Evolutionary conservation across 2,329 filamentous ascomycete genomes (phyloP).

Genomic region (Cordyceps fumosorosea): DNA sequence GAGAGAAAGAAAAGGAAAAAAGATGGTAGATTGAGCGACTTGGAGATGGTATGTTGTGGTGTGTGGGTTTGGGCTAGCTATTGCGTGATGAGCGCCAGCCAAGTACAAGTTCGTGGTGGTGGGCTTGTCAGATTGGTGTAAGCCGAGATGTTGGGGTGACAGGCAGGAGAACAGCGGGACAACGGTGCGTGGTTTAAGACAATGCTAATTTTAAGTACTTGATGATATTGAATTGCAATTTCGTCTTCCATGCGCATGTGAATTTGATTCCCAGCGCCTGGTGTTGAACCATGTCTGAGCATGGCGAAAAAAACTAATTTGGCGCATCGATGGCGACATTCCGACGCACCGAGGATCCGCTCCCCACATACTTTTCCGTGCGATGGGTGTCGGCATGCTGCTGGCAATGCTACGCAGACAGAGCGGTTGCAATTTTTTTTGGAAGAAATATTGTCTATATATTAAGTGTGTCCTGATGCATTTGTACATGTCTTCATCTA

Average conservation of each 20-base stretch:
- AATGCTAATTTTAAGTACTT: not conserved
- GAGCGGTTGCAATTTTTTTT: not conserved
- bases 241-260: not conserved
- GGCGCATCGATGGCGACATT: constrained; percentile 20
- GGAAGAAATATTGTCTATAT: not conserved
- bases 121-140: constrained; percentile 7
- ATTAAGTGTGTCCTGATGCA: not conserved
- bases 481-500: not conserved
- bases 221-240: not conserved
- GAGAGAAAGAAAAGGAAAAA: not conserved
- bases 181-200: not conserved
- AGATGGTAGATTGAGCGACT: not conserved
- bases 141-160: not conserved
- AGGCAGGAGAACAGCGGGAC: too few relatives aligned
- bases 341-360: constrained; percentile 11
- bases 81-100: constrained; percentile 8
- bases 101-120: not conserved
- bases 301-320: constrained; percentile 10
- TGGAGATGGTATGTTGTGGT: not conserved
- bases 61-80: constrained; percentile 13
- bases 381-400: not conserved
- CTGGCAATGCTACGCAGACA: not conserved
- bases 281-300: not conserved
- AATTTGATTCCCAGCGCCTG: not conserved
- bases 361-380: not conserved